Conservation (phyloP, 768 basidiomycete genomes). For the Lepiota venenata region DNA sequence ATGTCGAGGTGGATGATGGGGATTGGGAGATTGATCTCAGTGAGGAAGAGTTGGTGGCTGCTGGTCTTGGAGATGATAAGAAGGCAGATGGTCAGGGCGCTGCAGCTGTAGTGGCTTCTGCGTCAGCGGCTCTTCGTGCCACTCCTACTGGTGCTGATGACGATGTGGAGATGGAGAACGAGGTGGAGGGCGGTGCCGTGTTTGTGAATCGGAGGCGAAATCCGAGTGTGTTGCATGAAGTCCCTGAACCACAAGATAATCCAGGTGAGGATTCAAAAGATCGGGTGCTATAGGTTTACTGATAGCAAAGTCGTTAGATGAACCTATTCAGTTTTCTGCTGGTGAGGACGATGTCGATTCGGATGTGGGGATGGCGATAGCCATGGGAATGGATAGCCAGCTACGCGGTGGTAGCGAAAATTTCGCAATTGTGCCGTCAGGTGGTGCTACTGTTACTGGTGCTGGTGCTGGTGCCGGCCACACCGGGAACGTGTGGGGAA, state of each 20-base stretch:
- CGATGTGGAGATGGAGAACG: conserved; percentile 33
- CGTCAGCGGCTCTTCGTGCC: too few species aligned
- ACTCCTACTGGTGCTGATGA: conserved; percentile 15
- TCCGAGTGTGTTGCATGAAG: conserved; percentile 6
- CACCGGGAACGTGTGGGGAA: background rate
- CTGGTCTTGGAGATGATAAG: conserved; percentile 12
- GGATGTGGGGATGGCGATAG: conserved; percentile 7
- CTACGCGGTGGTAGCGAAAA: background rate
- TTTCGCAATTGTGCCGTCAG: background rate
- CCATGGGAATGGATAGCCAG: background rate
- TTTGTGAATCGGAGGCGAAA: conserved; percentile 13
- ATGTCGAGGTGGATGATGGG: conserved; percentile 66
- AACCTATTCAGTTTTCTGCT: conserved; percentile 10
- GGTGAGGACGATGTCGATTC: too few species aligned
- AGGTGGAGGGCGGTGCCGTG: conserved; percentile 30
- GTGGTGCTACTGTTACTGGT: too few species aligned
- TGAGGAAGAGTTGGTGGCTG: conserved; percentile 21
- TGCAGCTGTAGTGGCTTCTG: too few species aligned
- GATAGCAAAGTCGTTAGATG: too few species aligned
- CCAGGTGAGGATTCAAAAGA: conserved; percentile 1
- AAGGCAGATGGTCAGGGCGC: conserved; percentile 12
- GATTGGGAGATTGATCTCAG: conserved; percentile 24
- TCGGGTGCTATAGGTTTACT: too few species aligned
- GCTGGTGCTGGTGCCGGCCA: background rate
- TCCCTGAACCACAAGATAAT: background rate